Evolutionary conservation across 345 rosid genomes (phyloP), one percentile per base, ranked within the genome.

Genomic region (Populus tremula): DNA sequence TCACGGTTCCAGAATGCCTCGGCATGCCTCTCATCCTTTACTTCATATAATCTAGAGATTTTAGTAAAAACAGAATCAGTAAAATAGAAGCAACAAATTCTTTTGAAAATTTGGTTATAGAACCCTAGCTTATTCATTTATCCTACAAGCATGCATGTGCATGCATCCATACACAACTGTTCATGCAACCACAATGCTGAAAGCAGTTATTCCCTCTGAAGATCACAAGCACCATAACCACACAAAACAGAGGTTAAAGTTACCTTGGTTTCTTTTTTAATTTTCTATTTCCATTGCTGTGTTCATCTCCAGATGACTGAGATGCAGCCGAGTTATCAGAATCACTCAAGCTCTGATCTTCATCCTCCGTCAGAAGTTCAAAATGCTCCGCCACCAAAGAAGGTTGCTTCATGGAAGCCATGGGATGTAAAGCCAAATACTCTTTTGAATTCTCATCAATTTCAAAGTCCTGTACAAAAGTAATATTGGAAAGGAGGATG

Each of bases 1-100:
- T 49, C 76, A 0, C 82, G 73, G 72, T 87, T 90, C 86, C 83
- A 83, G 80, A 90, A 93, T 14, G 99, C 98, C 70, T 91, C 92
- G 18, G 96, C 96, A 18, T 93, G 99, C 73, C 93, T 86, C 84
- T 87, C 91, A 56, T 92, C 97, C 89, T 91, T 95, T 74, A 92
- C 96, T 89, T 90, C 99, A 53, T 80, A 87, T 83, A 95, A 83
- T 79, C 99, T 93, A 73, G 66, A 74, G 8, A 73, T 45, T 82
- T 80, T 36, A 29, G 35, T 61, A 68, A n/a, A 4, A 20, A 20
- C n/a, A 65, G 38, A 25, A 50, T 54, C 33, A 59, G 47, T 69
- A 39, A 21, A 21, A 54, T 18, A 54, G 61, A 54, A 20, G 25
- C 61, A 54, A 20, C 61, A 54, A 20, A 54, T 54, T 21, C 25